A percentile compares a stretch with the other conserved stretches of the same genome.
These are phyloP conservation scores for Fraxinus ornus DNA, from an alignment of 305 asterid genomes.

Conservation along the genomic window DNA sequence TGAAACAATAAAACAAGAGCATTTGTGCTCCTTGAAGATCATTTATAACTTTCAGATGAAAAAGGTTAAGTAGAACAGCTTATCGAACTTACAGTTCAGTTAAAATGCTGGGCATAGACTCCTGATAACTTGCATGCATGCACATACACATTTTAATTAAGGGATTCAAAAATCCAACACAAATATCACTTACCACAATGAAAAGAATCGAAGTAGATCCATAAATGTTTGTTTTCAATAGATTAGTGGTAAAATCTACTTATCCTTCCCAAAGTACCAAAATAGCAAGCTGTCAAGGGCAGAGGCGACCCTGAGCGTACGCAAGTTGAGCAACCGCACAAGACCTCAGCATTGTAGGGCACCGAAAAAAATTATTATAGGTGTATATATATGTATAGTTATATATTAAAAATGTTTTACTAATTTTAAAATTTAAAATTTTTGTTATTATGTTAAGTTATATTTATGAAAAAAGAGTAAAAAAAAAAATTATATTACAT, in stretches of 20 bases:
- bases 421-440: too few species aligned
- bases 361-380: background rate
- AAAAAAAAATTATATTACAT: background rate
- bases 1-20: background rate
- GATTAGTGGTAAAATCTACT: background rate
- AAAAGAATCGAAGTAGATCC: background rate
- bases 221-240: background rate
- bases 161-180: background rate
- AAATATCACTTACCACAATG: background rate
- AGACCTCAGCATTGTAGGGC: background rate
- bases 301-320: background rate
- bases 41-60: background rate
- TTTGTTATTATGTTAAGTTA: background rate
- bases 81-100: background rate
- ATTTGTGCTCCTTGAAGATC: background rate
- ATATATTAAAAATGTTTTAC: background rate
- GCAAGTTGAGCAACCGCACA: background rate
- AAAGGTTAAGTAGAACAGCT: background rate
- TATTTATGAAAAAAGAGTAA: background rate
- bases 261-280: background rate
- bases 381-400: background rate
- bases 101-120: background rate
- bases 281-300: background rate
- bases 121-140: background rate
- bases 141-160: background rate